These are phyloP conservation scores for Fomitopsis schrenkii DNA, from an alignment of 1,284 basidiomycete species.

Conservation along the genomic window DNA sequence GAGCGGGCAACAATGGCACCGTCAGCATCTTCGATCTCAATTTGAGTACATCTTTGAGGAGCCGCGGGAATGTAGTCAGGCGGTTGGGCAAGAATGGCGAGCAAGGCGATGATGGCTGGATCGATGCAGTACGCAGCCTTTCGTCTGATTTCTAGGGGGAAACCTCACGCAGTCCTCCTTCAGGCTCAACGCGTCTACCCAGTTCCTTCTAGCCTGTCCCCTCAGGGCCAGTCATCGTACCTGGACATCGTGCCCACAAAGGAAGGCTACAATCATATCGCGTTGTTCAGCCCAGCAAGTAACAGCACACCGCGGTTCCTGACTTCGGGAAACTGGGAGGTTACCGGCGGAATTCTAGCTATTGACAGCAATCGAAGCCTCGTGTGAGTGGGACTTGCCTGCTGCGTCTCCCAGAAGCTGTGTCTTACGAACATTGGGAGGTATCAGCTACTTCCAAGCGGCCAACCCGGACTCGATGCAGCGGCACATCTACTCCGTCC, in stretches of 20 bases:
- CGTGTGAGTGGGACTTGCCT: slow-evolving; percentile 52
- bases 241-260: slow-evolving; percentile 81
- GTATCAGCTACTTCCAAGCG: slow-evolving; percentile 79
- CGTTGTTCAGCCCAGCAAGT: slow-evolving; percentile 77
- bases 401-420: background rate
- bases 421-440: background rate
- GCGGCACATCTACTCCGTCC: slow-evolving; percentile 79
- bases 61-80: slow-evolving; percentile 60
- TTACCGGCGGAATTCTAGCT: slow-evolving; percentile 68
- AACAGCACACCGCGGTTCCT: slow-evolving; percentile 73
- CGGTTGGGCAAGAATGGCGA: slow-evolving; percentile 78
- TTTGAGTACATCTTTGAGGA: slow-evolving; percentile 17
- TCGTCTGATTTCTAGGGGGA: slow-evolving; percentile 3
- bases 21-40: slow-evolving; percentile 73
- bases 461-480: slow-evolving; percentile 81
- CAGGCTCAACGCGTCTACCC: slow-evolving; percentile 64
- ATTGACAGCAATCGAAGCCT: slow-evolving; percentile 66
- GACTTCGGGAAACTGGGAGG: slow-evolving; percentile 89
- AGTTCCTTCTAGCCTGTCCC: slow-evolving; percentile 42
- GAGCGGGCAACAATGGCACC: slow-evolving; percentile 75
- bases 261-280: slow-evolving; percentile 87
- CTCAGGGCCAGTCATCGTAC: slow-evolving; percentile 57
- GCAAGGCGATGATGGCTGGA: slow-evolving; percentile 91
- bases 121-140: slow-evolving; percentile 58
- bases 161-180: background rate